These are phyloP conservation scores for Nigrograna mackinnonii DNA, from an alignment of 2,329 filamentous ascomycete genomes.

Conservation along the genomic window DNA sequence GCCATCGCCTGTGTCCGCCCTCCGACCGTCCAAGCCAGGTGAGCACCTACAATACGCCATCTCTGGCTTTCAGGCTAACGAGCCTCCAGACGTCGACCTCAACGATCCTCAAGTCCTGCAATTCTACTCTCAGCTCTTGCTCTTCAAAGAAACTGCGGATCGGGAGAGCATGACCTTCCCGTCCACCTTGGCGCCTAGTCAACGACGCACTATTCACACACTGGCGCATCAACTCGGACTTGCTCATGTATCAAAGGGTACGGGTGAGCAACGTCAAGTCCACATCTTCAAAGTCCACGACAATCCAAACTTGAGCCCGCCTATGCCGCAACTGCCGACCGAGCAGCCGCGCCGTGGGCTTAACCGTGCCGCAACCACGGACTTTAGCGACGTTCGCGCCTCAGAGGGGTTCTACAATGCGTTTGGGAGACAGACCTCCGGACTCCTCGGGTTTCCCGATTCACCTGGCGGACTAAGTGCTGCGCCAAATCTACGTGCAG, in stretches of 20 bases:
- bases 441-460: constrained; percentile 79
- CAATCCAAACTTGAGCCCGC: constrained; percentile 63
- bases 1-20: constrained; percentile 68
- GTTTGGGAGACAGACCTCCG: constrained; percentile 77
- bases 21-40: constrained; percentile 52
- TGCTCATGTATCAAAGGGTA: constrained; percentile 86
- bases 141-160: constrained; percentile 81
- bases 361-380: constrained; percentile 94
- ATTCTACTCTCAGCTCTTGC: constrained; percentile 85
- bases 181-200: constrained; percentile 75
- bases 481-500: constrained; percentile 80
- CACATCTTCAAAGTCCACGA: constrained; percentile 78
- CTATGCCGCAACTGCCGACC: constrained; percentile 64
- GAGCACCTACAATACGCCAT: constrained; percentile 16
- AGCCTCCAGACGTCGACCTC: constrained; percentile 73
- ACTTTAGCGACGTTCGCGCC: constrained; percentile 83
- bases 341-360: constrained; percentile 83
- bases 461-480: constrained; percentile 70
- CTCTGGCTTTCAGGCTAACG: constrained; percentile 11
- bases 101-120: constrained; percentile 87
- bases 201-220: constrained; percentile 90
- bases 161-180: constrained; percentile 86
- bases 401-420: constrained; percentile 75
- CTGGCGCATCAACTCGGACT: constrained; percentile 94
- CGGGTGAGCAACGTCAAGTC: constrained; percentile 84